Conservation (phyloP, 176 grass and related monocot species). For the Zea luxurians region DNA sequence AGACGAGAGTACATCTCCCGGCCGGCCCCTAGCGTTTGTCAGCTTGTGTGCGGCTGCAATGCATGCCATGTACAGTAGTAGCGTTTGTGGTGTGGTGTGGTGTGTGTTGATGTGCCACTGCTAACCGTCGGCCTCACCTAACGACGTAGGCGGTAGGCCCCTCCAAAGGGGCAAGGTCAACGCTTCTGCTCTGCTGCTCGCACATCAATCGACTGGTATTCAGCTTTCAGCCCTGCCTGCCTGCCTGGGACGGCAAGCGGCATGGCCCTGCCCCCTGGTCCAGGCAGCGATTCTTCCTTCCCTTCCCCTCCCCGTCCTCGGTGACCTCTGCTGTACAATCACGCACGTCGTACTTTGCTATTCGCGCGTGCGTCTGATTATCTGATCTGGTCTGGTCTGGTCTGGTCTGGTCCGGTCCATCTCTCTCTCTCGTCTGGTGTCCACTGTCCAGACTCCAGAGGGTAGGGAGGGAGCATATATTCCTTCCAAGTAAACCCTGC, state of each 20-base stretch:
- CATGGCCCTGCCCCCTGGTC: not conserved
- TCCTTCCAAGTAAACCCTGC: slow-evolving; percentile 16
- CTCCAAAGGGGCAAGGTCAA: slow-evolving; percentile 38
- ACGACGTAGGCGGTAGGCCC: slow-evolving; percentile 4
- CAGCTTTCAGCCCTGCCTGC: not conserved
- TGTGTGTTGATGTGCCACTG: not conserved
- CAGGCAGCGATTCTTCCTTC: not conserved
- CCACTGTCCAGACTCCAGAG: not conserved
- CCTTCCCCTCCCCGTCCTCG: not conserved
- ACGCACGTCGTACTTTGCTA: slow-evolving; percentile 11
- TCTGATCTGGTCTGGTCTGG: not conserved
- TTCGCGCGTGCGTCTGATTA: slow-evolving; percentile 6
- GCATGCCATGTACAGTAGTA: not conserved
- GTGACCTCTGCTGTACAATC: slow-evolving; percentile 15
- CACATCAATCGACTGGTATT: slow-evolving; percentile 14
- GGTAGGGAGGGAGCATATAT: not conserved
- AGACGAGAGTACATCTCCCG: not conserved
- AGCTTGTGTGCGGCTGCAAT: not conserved
- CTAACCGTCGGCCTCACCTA: slow-evolving; percentile 40
- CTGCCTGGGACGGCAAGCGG: not conserved
- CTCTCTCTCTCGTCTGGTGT: not conserved
- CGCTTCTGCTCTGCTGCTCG: slow-evolving; percentile 46
- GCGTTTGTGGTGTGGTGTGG: slow-evolving; percentile 27
- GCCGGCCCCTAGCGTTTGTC: slow-evolving; percentile 15
- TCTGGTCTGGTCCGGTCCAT: too few relatives aligned